Evolutionary conservation across 208 protist species (phyloP).

Genomic region (Acanthamoeba divionensis): DNA sequence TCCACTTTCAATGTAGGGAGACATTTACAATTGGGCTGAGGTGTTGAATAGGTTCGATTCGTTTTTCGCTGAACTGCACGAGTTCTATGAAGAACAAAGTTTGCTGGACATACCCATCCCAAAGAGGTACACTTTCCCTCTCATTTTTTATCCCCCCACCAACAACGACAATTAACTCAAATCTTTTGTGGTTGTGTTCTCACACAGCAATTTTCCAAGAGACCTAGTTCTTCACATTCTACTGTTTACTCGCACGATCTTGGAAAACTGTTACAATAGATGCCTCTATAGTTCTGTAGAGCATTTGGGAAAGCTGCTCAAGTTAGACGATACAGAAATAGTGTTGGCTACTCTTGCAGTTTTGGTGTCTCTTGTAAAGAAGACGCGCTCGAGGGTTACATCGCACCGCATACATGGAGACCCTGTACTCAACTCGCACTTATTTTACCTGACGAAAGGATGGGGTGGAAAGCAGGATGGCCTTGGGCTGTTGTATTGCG

Average conservation of each 20-base stretch:
- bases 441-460: conserved; percentile 46
- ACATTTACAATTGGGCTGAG: conserved; percentile 27
- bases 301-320: neutral
- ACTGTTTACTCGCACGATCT: neutral
- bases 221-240: neutral
- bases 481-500: conserved; percentile 18
- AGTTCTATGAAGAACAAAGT: neutral
- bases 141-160: neutral
- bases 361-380: conserved; percentile 30
- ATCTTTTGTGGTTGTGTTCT: neutral
- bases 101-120: neutral
- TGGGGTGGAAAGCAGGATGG: conserved; percentile 43
- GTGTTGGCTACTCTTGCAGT: neutral
- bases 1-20: neutral
- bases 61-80: neutral
- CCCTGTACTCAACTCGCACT: neutral
- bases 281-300: conserved; percentile 35
- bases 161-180: neutral
- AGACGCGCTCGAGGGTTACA: neutral
- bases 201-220: conserved; percentile 15
- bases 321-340: neutral
- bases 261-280: conserved; percentile 39
- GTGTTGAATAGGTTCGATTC: conserved; percentile 22
- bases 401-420: conserved; percentile 1
- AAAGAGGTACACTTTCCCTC: neutral